Percentiles rank a stretch among this genome's conserved stretches.
Evolutionary conservation across 1,139 yeast species (phyloP).

Genomic region (Suhomyces coccinellae): DNA sequence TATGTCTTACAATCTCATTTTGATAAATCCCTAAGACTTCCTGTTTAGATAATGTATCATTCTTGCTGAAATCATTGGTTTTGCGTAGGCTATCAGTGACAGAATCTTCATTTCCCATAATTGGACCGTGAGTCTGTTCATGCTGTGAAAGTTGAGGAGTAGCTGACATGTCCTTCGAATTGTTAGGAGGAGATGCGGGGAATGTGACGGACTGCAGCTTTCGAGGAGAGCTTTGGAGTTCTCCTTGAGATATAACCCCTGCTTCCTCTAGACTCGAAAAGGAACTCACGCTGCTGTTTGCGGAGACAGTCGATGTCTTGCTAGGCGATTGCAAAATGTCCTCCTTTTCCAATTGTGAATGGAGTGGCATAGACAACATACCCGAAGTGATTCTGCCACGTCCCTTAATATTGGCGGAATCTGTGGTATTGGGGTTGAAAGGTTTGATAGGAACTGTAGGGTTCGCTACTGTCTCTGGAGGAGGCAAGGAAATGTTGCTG

Average conservation of each 20-base stretch:
- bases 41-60: constrained; percentile 22
- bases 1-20: constrained; percentile 15
- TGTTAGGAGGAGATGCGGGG: background rate
- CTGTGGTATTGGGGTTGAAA: constrained; percentile 12
- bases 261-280: constrained; percentile 5
- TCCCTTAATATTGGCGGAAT: constrained; percentile 12
- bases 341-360: constrained; percentile 14
- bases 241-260: background rate
- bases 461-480: constrained; percentile 30
- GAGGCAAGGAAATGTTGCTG: constrained; percentile 33
- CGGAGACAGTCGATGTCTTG: constrained; percentile 2
- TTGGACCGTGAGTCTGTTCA: background rate
- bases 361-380: constrained; percentile 48
- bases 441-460: constrained; percentile 27
- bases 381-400: constrained; percentile 65
- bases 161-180: background rate
- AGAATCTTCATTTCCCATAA: background rate
- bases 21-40: constrained; percentile 29
- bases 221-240: background rate
- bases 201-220: background rate
- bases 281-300: constrained; percentile 2
- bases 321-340: constrained; percentile 5
- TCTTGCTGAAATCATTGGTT: background rate
- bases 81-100: background rate
- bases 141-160: background rate